Conservation (phyloP, 345 rosid genomes). For the Citrus reticulata region DNA sequence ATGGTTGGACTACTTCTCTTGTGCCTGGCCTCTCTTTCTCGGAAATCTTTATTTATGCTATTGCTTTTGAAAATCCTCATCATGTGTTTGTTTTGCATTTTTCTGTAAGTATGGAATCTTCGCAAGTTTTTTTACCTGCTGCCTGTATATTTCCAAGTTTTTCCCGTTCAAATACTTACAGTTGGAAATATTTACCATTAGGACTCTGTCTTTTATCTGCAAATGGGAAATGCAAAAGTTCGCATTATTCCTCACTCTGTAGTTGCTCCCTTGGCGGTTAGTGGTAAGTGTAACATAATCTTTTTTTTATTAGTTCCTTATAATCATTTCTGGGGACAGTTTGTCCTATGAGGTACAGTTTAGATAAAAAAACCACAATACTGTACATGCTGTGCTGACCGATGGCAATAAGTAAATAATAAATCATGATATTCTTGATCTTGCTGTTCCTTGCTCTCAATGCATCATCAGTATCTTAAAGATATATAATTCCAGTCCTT, state of each 20-base stretch:
- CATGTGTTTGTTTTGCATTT: neutral
- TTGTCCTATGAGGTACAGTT: neutral
- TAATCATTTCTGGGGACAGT: neutral
- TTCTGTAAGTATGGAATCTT: neutral
- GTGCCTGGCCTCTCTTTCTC: neutral
- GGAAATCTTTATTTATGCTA: neutral
- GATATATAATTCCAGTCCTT: neutral
- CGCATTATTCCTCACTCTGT: constrained; percentile 63
- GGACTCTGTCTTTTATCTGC: constrained; percentile 49
- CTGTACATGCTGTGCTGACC: neutral
- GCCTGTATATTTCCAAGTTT: constrained; percentile 1
- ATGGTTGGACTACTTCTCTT: neutral
- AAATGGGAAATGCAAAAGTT: constrained; percentile 65
- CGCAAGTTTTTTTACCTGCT: neutral
- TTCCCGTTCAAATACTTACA: neutral
- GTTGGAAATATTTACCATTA: constrained; percentile 11
- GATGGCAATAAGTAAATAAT: neutral
- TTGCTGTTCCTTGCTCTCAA: neutral
- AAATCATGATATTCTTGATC: neutral
- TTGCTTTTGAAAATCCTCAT: neutral
- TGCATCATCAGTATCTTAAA: neutral
- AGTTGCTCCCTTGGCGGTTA: constrained; percentile 70
- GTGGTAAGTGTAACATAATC: constrained; percentile 47
- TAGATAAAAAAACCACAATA: neutral
- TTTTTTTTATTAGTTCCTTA: neutral